Percentiles rank a stretch among this genome's conserved stretches.
These are phyloP conservation scores for Penicillium sp. DNA, from an alignment of 2,329 filamentous ascomycete genomes.

Conservation along the genomic window DNA sequence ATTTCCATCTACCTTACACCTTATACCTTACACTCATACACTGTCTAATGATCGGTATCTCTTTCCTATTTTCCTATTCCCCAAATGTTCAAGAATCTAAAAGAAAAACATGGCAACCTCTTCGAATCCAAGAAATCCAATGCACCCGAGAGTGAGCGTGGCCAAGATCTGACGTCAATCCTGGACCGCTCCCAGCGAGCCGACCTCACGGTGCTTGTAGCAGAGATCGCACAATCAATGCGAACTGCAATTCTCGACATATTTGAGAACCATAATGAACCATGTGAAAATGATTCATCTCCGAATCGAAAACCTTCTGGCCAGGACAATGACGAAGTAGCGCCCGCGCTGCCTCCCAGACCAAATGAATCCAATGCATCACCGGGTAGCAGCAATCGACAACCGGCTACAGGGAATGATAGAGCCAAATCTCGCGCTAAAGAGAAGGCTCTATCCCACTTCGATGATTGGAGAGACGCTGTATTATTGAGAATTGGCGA, in stretches of 20 bases:
- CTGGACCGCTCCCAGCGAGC: slow-evolving; percentile 40
- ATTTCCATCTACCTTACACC: not conserved
- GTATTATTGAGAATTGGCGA: slow-evolving; percentile 68
- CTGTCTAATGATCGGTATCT: not conserved
- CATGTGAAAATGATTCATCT: slow-evolving; percentile 1
- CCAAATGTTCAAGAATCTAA: slow-evolving; percentile 32
- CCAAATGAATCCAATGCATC: slow-evolving; percentile 2
- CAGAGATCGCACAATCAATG: slow-evolving; percentile 40
- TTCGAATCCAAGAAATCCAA: slow-evolving; percentile 27
- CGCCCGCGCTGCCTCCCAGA: slow-evolving; percentile 11
- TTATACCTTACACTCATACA: not conserved
- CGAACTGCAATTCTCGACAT: slow-evolving; percentile 35
- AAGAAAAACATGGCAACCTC: slow-evolving; percentile 28
- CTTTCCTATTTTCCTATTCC: not conserved
- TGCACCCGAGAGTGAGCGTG: slow-evolving; percentile 21
- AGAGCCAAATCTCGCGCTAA: slow-evolving; percentile 47
- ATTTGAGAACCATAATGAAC: slow-evolving; percentile 29
- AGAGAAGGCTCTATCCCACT: slow-evolving; percentile 61
- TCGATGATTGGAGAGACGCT: slow-evolving; percentile 72
- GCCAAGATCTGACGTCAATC: slow-evolving; percentile 41
- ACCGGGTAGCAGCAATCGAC: not conserved
- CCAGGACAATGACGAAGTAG: slow-evolving; percentile 24
- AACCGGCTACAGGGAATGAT: slow-evolving; percentile 11
- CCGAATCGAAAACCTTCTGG: not conserved
- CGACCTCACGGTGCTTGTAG: slow-evolving; percentile 41